Percentiles rank a stretch among this genome's conserved stretches.
Conservation (phyloP, 1,139 yeast genomes). For the Nakaseomyces sp. region DNA sequence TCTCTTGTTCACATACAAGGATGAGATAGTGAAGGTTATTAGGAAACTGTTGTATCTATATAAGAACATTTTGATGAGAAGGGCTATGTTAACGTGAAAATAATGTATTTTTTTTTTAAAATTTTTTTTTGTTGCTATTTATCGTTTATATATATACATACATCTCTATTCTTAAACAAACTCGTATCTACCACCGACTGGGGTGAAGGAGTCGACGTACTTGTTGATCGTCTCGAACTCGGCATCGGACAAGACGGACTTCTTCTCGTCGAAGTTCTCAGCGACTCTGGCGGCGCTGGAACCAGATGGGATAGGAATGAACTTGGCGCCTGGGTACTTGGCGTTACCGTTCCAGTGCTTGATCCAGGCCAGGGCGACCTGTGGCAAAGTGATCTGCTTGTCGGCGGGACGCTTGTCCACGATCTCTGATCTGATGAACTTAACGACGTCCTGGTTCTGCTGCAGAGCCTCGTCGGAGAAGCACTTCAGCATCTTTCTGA, state of each 20-base stretch:
- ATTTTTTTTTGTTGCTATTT: neutral
- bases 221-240: slow-evolving; percentile 46
- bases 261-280: slow-evolving; percentile 42
- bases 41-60: slow-evolving; percentile 12
- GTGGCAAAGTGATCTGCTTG: slow-evolving; percentile 47
- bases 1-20: slow-evolving; percentile 72
- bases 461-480: slow-evolving; percentile 49
- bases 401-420: slow-evolving; percentile 39
- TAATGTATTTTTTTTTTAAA: neutral
- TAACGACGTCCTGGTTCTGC: slow-evolving; percentile 42
- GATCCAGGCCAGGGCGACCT: slow-evolving; percentile 70
- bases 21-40: slow-evolving; percentile 41
- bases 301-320: slow-evolving; percentile 75
- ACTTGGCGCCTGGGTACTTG: slow-evolving; percentile 38
- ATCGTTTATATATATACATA: too few species aligned
- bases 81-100: neutral
- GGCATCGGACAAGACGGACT: slow-evolving; percentile 39
- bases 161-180: slow-evolving; percentile 6
- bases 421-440: slow-evolving; percentile 36
- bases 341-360: slow-evolving; percentile 34
- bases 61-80: slow-evolving; percentile 6
- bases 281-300: slow-evolving; percentile 49
- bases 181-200: slow-evolving; percentile 47
- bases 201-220: slow-evolving; percentile 35
- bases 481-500: slow-evolving; percentile 46